Base-by-base conservation (phyloP, 495 filamentous ascomycete genomes). In the Sordaria brevicollis region DNA sequence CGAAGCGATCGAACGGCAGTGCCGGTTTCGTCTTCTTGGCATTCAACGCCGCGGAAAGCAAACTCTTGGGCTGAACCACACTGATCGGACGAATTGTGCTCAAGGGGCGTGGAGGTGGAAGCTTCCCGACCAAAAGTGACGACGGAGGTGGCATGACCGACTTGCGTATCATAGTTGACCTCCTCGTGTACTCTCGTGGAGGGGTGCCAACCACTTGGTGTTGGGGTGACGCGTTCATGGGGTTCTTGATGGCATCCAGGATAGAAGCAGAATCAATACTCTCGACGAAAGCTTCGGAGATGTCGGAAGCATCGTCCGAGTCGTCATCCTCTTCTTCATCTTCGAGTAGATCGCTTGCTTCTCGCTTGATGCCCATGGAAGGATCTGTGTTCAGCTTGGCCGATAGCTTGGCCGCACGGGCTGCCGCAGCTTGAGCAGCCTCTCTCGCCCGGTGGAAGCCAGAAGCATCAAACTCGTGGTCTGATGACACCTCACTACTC, bases 41-140 rank as follows among this genome's bases (percentile, higher is more conserved):
- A 69, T 91, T 93, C 19, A 99, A 84, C 13, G 84, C 82, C 4
- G 84, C 83, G 9, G 85, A 86, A n/a, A 87, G 78, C 67, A 94
- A 79, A 80, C 93, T 96, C 65, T 90, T 86, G 1, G 94, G 93
- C 68, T 92, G 89, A 4, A 93, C 73, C 74, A 89, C 90, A 77
- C 93, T 97, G 71, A 98, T 89, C 8, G 96, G 96, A 21, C 83
- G 76, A 2, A 96, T 81, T 38, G 88, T 91, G 77, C 93, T 97
- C 79, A 99, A 91, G 3, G 96, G 96, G 17, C 94, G 86, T n/a
- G 93, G 90, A 1, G 95, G 93, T 29, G 95, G 95, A 17, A 98
- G 85, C n/a, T 90, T 92, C 13, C 79, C 92, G 81, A 76, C 91
- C 77, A 71, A 86, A 25, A 77, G 80, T 5, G 89, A 86, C 3